These are phyloP conservation scores for Vigna reflexopilosa DNA, from an alignment of 306 rosid species.

Conservation along the genomic window DNA sequence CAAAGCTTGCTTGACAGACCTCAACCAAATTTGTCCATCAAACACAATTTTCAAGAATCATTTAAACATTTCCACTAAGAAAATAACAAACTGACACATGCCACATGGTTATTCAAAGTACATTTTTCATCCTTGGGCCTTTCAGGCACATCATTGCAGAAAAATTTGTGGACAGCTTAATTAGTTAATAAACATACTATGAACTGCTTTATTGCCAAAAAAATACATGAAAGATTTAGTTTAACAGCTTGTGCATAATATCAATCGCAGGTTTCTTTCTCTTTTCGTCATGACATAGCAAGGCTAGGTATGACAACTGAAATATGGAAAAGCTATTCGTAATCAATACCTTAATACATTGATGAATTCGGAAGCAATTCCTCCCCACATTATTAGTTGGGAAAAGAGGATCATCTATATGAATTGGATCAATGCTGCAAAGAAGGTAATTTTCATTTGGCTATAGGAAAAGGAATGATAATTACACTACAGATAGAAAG, in stretches of 20 bases:
- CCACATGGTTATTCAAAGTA: constrained; percentile 21
- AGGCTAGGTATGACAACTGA: constrained; percentile 16
- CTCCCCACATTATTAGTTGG: constrained; percentile 94
- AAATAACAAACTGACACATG: constrained; percentile 5
- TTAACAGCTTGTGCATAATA: background rate
- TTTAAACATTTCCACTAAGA: background rate
- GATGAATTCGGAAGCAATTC: constrained; percentile 98
- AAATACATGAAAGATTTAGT: constrained; percentile 2
- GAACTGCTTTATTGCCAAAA: background rate
- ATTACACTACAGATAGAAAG: constrained; percentile 26
- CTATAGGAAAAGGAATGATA: constrained; percentile 31
- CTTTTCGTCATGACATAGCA: background rate
- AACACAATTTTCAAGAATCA: constrained; percentile 19
- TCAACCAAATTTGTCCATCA: background rate
- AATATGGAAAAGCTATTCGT: background rate
- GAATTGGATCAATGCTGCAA: constrained; percentile 95
- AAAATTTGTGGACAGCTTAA: constrained; percentile 6
- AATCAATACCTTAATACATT: constrained; percentile 83
- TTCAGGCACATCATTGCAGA: background rate
- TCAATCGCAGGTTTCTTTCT: constrained; percentile 20
- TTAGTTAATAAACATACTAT: background rate
- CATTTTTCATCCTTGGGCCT: constrained; percentile 13
- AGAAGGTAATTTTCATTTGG: constrained; percentile 37
- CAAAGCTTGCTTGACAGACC: constrained; percentile 9
- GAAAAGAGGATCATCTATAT: constrained; percentile 93